Percentiles rank a stretch among this genome's conserved stretches.
Evolutionary conservation across 1,139 yeast genomes (phyloP).

Genomic region (Taphrina flavorubra): DNA sequence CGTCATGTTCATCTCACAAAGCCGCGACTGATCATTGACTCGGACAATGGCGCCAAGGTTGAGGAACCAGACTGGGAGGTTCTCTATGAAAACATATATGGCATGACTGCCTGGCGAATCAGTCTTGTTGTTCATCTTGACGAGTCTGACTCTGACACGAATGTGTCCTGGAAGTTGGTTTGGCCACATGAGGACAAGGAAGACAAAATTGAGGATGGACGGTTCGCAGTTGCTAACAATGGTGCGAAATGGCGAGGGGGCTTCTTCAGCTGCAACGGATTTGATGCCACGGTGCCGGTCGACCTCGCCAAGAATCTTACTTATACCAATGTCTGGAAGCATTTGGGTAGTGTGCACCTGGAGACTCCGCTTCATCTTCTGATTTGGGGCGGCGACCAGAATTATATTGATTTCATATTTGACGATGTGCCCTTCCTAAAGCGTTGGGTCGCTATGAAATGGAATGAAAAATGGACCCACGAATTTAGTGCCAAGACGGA

Average conservation of each 20-base stretch:
- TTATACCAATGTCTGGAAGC: conserved; percentile 36
- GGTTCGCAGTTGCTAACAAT: conserved; percentile 27
- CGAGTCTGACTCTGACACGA: conserved; percentile 20
- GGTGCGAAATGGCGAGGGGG: conserved; percentile 37
- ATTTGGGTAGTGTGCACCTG: conserved; percentile 36
- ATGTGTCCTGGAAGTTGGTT: conserved; percentile 22
- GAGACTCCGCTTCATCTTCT: conserved; percentile 28
- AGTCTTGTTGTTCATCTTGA: conserved; percentile 16
- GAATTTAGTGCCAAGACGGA: conserved; percentile 36
- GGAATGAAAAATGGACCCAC: conserved; percentile 36
- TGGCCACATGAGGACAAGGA: conserved; percentile 39
- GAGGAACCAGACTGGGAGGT: conserved; percentile 35
- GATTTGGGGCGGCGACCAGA: conserved; percentile 37
- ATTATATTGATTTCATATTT: conserved; percentile 29
- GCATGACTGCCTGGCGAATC: conserved; percentile 37
- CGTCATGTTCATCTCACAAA: conserved; percentile 23
- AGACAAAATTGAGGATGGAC: conserved; percentile 29
- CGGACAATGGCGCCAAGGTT: conserved; percentile 26
- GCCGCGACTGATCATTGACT: conserved; percentile 6
- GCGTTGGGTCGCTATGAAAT: conserved; percentile 38
- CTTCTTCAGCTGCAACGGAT: conserved; percentile 39
- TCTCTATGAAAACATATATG: conserved; percentile 29
- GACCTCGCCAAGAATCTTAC: conserved; percentile 31
- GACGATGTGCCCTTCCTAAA: conserved; percentile 36
- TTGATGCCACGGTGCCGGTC: conserved; percentile 37